Base-by-base conservation (phyloP, 208 protist genomes). In the Leishmania aethiopica region DNA sequence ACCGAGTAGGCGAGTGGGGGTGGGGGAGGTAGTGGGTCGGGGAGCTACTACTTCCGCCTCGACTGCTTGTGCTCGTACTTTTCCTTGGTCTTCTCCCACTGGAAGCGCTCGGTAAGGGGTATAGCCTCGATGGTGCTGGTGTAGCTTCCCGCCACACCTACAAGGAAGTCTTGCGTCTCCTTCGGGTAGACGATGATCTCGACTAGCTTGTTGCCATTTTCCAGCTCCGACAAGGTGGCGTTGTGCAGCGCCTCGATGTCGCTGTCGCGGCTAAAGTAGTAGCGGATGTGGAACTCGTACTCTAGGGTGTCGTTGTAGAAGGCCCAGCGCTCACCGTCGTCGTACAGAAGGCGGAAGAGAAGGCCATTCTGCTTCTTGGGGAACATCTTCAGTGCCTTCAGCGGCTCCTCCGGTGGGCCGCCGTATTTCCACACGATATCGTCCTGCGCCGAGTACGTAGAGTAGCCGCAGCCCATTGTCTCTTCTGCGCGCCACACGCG, bases 241-340 rank as follows among this genome's bases (percentile, higher is more conserved):
- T 92, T 90, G 69, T 88, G 82, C 57, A 92, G 80, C 5, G 88
- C 86, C 75, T 92, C 86, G 64, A 95, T 88, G 28, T 93, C 82
- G 76, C 86, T 92, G 66, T 89, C 91, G 1, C 80, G 76, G 49
- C 83, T 86, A 78, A 95, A 95, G 75, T 84, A 89, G 81, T 92
- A 95, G 71, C 80, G 83, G 51, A 95, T 86, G 81, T 95, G 92
- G 59, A 95, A 93, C 76, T 95, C 90, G 79, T 93, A 95, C 83
- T 93, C 88, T 53, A 88, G 83, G 11, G 91, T 94, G 88, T 94
- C 91, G 66, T 94, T 94, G 79, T 94, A 94, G 69, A 94, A 94
- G 40, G 84, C 88, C 92, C 92, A 95, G 64, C 89, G 89, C 82
- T 92, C 85, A 22, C 88, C 88, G 72, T 89, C 83, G 73, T 90